These are phyloP conservation scores for Adiantum capillusveneris DNA, from an alignment of 75 land plant species.

Conservation along the genomic window DNA sequence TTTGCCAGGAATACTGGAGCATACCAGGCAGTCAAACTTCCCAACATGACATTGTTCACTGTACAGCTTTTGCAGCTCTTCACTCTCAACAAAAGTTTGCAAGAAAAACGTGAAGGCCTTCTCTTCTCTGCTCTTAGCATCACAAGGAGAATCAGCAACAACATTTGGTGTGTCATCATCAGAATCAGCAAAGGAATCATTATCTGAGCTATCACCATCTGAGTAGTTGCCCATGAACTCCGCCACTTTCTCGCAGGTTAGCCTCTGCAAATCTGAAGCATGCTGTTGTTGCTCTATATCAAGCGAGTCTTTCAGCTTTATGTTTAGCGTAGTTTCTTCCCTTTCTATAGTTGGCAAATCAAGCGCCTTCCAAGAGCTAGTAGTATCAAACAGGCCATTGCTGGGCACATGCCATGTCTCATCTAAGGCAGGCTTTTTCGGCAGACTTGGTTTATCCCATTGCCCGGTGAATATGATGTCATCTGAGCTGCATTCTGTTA, in stretches of 20 bases:
- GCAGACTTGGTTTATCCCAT: not conserved
- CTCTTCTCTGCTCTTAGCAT: not conserved
- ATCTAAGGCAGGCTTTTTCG: not conserved
- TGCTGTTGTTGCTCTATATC: too few relatives aligned
- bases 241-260: not conserved
- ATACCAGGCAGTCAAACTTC: conserved; percentile 51
- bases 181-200: not conserved
- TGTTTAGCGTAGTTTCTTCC: not conserved
- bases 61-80: conserved; percentile 39
- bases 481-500: not conserved
- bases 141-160: not conserved
- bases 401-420: too few relatives aligned
- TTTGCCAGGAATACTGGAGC: conserved; percentile 30
- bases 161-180: conserved; percentile 7
- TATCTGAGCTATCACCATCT: not conserved
- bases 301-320: too few relatives aligned
- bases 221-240: not conserved
- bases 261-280: too few relatives aligned
- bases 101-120: conserved; percentile 27
- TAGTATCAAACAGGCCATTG: too few relatives aligned
- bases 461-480: not conserved
- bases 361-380: too few relatives aligned
- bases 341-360: too few relatives aligned
- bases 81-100: conserved; percentile 24
- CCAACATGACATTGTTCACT: conserved; percentile 38